Base-by-base conservation (phyloP, 805 yeast species). In the Wickerhamomyces queroliae region DNA sequence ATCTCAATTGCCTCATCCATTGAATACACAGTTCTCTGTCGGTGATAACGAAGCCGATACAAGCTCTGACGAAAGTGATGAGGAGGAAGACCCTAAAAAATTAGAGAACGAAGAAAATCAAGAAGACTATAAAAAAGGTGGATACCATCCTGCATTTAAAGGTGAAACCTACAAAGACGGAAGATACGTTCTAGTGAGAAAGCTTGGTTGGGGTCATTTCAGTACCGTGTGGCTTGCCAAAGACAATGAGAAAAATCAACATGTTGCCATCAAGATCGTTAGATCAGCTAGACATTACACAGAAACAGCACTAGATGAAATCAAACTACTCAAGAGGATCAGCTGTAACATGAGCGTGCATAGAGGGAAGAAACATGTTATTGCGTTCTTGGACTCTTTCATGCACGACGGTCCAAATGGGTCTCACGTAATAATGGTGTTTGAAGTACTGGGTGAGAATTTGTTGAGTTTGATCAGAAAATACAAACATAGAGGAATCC, bases 121-220 rank as follows among this genome's bases (percentile, higher is more conserved):
- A 34, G 78, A 78, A 41, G 99, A 93, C 62, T 93, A 93, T 61
- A 78, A 78, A 42, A 78, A 80, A 9, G 98, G 98, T 19, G 99
- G 99, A 0, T 93, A 93, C 59, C 99, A 93, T 56, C 96, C 99
- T 0, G 93, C 95, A 11, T 78, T 64, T 47, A 78, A 88, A 36
- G 98, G 98, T 6, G 99, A 95, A 58, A 63, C 63, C 18, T 91
- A 83, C 61, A 84, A 87, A 51, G 69, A 83, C 40, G 78, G 78
- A 16, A 76, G 85, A 43, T 93, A 93, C 59, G 70, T 80, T 2
- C 63, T 93, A 36, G 90, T 86, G 23, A 76, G 98, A 44, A 93
- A 93, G 58, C 68, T 93, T 4, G 99, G 99, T 1, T 93, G 99
- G 99, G 99, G 99, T 26, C 97, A 93, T 63, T 93, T 93, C 58